Conservation (phyloP, 192 early-diverging fungal genomes). For the Rhizophlyctis rosea region DNA sequence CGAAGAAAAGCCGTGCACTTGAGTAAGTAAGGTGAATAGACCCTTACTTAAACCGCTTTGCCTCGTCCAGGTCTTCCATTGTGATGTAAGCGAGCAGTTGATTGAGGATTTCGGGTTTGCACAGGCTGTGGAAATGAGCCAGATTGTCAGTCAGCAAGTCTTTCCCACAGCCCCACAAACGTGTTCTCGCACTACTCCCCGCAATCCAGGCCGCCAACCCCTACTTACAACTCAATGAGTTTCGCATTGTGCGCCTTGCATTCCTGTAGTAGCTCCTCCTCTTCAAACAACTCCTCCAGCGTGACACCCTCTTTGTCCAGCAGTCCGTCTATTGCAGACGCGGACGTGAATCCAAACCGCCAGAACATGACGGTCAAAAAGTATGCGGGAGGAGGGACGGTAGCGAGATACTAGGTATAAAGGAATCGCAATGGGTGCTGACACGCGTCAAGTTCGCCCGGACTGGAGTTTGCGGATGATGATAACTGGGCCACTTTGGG, state of each 20-base stretch:
- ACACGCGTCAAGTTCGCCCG: too few relatives aligned
- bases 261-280: constrained; percentile 92
- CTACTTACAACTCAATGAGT: constrained; percentile 77
- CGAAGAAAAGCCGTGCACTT: neutral
- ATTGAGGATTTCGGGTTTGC: constrained; percentile 68
- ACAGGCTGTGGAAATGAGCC: constrained; percentile 51
- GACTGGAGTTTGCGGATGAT: too few relatives aligned
- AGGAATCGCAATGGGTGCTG: too few relatives aligned
- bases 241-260: constrained; percentile 88
- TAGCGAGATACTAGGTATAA: too few relatives aligned
- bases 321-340: constrained; percentile 87
- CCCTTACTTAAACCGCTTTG: constrained; percentile 72
- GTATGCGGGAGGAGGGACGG: too few relatives aligned
- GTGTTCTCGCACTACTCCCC: too few relatives aligned
- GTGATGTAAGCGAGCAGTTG: constrained; percentile 82
- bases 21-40: neutral
- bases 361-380: too few relatives aligned
- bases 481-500: too few relatives aligned
- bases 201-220: neutral
- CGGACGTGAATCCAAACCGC: constrained; percentile 85
- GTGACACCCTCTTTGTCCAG: constrained; percentile 88
- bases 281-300: constrained; percentile 86
- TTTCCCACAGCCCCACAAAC: neutral
- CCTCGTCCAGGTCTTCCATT: constrained; percentile 78
- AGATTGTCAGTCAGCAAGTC: neutral